Evolutionary conservation across 2,329 filamentous ascomycete species (phyloP), one percentile per base, ranked within the genome.

Genomic region (Aspergillus niger): DNA sequence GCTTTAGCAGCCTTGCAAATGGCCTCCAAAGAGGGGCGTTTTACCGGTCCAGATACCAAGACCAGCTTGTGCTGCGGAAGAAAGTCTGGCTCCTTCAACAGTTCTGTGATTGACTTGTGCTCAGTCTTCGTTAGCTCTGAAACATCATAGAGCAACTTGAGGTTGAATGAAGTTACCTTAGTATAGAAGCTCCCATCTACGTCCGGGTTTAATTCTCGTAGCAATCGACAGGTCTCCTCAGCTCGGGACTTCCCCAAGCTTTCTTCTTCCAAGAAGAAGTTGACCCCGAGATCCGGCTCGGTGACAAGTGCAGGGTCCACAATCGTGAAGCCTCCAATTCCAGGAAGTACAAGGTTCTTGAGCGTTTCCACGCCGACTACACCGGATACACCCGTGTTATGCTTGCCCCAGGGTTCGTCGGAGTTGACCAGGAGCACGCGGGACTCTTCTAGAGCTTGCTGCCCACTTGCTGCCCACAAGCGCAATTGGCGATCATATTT

Each of bases 401-500:
- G 66, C n/a, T 66, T 65, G 48, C 72, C 71, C 50, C 78, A 73
- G 3, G 74, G 67, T 15, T 76, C 76, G 55, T 79, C 77, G 0
- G 90, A 91, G 77, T 97, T 97, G 62, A 99, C 81, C 5, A 99
- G 84, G 11, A 98, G 85, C n/a, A 99, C 89, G 67, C 96, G 91
- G 22, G 95, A 91, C 59, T 92, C 87, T 76, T 99, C 96, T 2
- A 99, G 83, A 15, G 93, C 94, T 67, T 89, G 85, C 75, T 99
- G 95, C 17, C 95, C 95, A 54, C 87, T 91, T 44, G 94, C 92
- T 63, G 93, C 96, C 95, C 95, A 99, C 13, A 99, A 82, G 56
- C 96, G 89, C 43, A 99, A 87, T 78, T 99, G 95, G 56, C 95
- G 88, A 76, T 99, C 95, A 79, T 99, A 99, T 73, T 91, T 96